phyloP scores from a whole-genome alignment of 441 rosid genomes.

The Populus hybrid region DNA sequence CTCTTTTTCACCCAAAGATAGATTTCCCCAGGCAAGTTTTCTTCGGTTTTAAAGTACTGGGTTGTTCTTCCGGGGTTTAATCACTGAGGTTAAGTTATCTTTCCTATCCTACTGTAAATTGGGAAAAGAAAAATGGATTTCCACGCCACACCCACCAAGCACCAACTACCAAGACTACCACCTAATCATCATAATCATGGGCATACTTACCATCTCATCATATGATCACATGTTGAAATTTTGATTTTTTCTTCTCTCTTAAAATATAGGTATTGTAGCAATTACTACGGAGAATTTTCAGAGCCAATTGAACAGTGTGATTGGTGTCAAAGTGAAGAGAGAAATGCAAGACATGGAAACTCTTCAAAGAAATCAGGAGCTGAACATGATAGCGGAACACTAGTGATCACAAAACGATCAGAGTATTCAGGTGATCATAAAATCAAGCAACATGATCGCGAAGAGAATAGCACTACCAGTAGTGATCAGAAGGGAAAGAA shows the following conservation, averaged over 20 bases:
- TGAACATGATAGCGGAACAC: conserved; percentile 28
- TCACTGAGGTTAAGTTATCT: neutral
- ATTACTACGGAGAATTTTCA: conserved; percentile 59
- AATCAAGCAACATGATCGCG: conserved; percentile 54
- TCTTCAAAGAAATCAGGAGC: conserved; percentile 53
- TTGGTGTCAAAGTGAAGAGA: conserved; percentile 86
- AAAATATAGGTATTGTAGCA: conserved; percentile 74
- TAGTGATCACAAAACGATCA: conserved; percentile 45
- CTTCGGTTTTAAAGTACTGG: neutral
- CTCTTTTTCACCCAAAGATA: neutral
- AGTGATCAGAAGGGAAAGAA: conserved; percentile 44
- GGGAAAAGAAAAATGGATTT: neutral
- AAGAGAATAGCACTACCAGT: conserved; percentile 28
- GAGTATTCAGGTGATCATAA: conserved; percentile 50
- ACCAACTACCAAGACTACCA: conserved; percentile 3
- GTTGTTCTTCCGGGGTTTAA: neutral
- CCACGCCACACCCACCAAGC: neutral
- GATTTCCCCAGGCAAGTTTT: neutral
- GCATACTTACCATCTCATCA: neutral
- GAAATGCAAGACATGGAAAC: conserved; percentile 37
- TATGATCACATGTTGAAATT: neutral
- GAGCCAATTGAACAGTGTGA: conserved; percentile 67
- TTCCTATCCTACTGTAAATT: neutral
- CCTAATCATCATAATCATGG: neutral
- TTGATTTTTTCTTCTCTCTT: neutral